A percentile compares a stretch with the other conserved stretches of the same genome.
phyloP scores from a whole-genome alignment of 345 rosid species.

The Rhodamnia argentea region DNA sequence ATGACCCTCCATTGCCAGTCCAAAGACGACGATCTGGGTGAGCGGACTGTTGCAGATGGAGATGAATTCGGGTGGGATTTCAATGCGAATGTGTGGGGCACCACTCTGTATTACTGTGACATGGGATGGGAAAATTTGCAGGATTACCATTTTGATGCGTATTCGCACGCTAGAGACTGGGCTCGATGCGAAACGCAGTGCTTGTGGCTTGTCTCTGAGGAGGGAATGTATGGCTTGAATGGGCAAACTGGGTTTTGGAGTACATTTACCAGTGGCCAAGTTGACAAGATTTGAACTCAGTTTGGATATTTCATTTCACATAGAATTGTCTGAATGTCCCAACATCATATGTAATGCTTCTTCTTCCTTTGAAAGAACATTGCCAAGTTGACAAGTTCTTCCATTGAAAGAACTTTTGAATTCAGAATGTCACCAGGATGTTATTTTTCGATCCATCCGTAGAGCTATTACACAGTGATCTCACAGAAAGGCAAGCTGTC shows the following conservation, averaged over 20 bases:
- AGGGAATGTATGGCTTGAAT: conserved; percentile 35
- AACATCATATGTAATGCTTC: neutral
- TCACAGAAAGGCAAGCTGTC: too few relatives aligned
- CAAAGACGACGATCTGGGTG: conserved; percentile 40
- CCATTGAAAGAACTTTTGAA: too few relatives aligned
- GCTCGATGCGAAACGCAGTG: conserved; percentile 24
- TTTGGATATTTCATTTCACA: neutral
- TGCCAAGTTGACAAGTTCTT: neutral
- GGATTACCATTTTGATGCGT: conserved; percentile 27
- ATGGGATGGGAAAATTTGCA: conserved; percentile 24
- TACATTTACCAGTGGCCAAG: conserved; percentile 33
- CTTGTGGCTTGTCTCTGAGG: conserved; percentile 30
- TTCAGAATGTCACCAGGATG: too few relatives aligned
- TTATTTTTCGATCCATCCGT: too few relatives aligned
- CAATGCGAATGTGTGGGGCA: conserved; percentile 18
- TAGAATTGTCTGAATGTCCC: neutral
- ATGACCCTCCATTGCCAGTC: conserved; percentile 50
- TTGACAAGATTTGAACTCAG: neutral
- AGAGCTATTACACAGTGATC: too few relatives aligned
- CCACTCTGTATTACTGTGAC: conserved; percentile 37
- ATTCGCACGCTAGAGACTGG: conserved; percentile 18
- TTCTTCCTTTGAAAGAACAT: neutral
- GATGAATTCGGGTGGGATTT: conserved; percentile 43
- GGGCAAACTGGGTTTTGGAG: conserved; percentile 40
- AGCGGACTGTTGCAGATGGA: conserved; percentile 27